Evolutionary conservation across 2,329 filamentous ascomycete species (phyloP), one percentile per base, ranked within the genome.

Genomic region (Colletotrichum cereale): DNA sequence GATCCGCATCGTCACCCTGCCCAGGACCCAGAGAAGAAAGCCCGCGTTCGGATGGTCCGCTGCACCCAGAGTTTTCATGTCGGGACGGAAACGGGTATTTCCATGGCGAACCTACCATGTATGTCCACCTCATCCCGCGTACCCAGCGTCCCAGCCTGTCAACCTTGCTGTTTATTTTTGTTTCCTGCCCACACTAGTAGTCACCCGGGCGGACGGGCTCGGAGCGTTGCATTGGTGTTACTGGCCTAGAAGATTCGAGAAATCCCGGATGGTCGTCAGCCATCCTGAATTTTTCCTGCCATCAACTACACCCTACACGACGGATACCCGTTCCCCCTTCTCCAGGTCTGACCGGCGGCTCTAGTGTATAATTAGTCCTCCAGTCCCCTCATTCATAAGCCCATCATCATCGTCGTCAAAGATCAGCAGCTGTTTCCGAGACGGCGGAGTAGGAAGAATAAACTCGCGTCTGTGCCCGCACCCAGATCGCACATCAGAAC

Each of bases 11-110:
- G 8, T n/a, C 18, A 40, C 14, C 16, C 38, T 38, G 18, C 26
- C 26, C 16, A 24, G n/a, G n/a, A n/a, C 50, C 21, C 18, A 34
- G 7, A 21, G 29, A 10, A 26, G 12, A 56, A 29, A 18, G 21
- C 34, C n/a, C n/a, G 48, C 40, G 55, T 67, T 57, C 64, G 40
- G 67, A 71, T 34, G 40, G 56, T 52, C 63, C 50, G 24, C 55
- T 40, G 14, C 12, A 29, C 26, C 62, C 52, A n/a, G 18, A 38
- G 21, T 5, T 36, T 31, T 44, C 50, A 47, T 26, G 38, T 65
- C 47, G 52, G 29, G 62, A 47, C 50, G 50, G n/a, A 56, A 55
- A 47, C 47, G 31, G 53, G 21, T 12, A 34, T 21, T 24, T 24
- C 29, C 10, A 16, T 65, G 62, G 62, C 44, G 62, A 44, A n/a